These are phyloP conservation scores for Metschnikowia drakensbergensis DNA, from an alignment of 805 yeast genomes.

Conservation along the genomic window DNA sequence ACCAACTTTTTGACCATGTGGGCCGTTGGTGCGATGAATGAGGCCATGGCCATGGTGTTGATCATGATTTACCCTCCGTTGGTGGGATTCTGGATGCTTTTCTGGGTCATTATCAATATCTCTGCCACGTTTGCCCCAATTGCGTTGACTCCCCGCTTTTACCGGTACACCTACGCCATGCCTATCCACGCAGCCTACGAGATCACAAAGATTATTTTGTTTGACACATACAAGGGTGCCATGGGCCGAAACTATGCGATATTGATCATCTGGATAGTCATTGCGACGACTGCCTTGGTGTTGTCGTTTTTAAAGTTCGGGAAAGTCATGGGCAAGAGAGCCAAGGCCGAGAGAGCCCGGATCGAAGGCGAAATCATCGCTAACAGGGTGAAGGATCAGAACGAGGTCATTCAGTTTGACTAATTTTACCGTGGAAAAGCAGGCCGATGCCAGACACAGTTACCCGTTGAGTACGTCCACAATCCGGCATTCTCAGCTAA, in stretches of 20 bases:
- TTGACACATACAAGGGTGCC: slow-evolving; percentile 52
- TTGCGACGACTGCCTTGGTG: slow-evolving; percentile 45
- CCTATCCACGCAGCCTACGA: slow-evolving; percentile 68
- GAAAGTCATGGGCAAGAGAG: slow-evolving; percentile 27
- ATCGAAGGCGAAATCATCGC: slow-evolving; percentile 13
- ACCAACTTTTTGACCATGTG: slow-evolving; percentile 62
- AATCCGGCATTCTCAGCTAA: too few relatives aligned
- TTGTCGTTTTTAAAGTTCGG: slow-evolving; percentile 43
- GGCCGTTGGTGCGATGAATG: slow-evolving; percentile 75
- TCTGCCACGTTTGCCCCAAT: slow-evolving; percentile 67
- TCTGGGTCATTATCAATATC: slow-evolving; percentile 66
- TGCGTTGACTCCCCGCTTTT: slow-evolving; percentile 54
- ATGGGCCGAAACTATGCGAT: slow-evolving; percentile 62
- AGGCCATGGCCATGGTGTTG: slow-evolving; percentile 53
- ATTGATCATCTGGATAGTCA: slow-evolving; percentile 55
- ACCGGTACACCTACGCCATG: slow-evolving; percentile 60
- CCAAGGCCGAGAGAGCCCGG: slow-evolving; percentile 17
- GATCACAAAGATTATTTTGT: slow-evolving; percentile 54
- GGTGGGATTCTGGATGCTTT: slow-evolving; percentile 67
- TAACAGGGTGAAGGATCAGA: slow-evolving; percentile 7
- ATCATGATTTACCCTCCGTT: slow-evolving; percentile 57
- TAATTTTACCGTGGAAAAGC: not conserved
- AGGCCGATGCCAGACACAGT: too few relatives aligned
- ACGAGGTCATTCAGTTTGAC: slow-evolving; percentile 8
- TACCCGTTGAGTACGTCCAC: too few relatives aligned